Evolutionary conservation across 345 rosid species (phyloP).

Genomic region (Diplotaxis tenuifolia): DNA sequence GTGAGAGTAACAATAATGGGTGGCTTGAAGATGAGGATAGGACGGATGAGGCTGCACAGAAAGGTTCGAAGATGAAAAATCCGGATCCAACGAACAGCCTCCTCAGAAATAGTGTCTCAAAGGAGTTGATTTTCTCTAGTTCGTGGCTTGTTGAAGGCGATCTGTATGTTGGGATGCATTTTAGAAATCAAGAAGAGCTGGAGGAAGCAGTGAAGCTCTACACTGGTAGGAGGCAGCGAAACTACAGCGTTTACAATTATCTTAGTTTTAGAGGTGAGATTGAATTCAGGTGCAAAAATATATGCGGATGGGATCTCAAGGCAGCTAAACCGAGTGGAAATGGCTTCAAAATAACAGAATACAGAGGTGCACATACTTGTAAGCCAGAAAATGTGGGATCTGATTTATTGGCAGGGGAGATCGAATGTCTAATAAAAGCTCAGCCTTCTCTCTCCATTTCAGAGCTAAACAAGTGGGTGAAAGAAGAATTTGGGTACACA

Average conservation of each 20-base stretch:
- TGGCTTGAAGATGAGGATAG: background rate
- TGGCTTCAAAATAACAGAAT: background rate
- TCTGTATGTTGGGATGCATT: background rate
- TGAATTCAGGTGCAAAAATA: no score
- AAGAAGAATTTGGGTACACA: conserved; percentile 1
- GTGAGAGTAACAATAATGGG: background rate
- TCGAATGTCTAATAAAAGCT: background rate
- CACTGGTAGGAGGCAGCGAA: background rate
- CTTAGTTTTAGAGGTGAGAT: no score
- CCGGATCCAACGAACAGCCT: no score
- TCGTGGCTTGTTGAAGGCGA: background rate
- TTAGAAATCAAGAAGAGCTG: background rate
- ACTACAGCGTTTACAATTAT: no score
- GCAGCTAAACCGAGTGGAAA: background rate
- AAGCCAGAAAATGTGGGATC: no score
- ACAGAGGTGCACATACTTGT: background rate
- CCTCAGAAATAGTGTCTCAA: no score
- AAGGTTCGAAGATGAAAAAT: background rate
- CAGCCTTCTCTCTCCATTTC: background rate
- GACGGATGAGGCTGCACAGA: background rate
- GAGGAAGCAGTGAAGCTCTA: background rate
- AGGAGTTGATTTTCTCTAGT: background rate
- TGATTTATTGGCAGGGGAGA: no score
- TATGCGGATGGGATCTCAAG: background rate
- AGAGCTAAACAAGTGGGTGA: background rate